Base-by-base conservation (phyloP, 116 monocot genomes). In the Thalassia testudinum region DNA sequence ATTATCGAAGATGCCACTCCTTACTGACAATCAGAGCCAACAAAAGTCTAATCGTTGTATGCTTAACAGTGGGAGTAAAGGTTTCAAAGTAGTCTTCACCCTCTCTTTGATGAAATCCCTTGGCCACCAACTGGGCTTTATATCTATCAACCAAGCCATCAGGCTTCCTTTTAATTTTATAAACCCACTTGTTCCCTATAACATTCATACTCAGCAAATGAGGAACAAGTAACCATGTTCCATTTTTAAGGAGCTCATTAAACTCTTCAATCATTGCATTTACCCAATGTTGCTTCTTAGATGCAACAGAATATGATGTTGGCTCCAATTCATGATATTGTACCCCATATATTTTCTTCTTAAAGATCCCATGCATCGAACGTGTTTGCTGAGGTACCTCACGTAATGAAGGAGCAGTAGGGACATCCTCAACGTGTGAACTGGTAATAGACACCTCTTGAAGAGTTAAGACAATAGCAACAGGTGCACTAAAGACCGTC, bases 61-160 rank as follows among this genome's bases (percentile, higher is more conserved):
- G 38, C 28, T 64, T 64, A 20, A 42, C 54, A 42, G 54, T 54
- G 44, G 45, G 45, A 22, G 28, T 64, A 13, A 64, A 64, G 18
- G 64, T 64, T 29, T 64, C 50, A 29, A 25, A 14, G 15, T 37
- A 62, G 26, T 62, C 61, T 1, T 50, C 1, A 1, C 61, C 61
- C 27, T 26, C 19, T 19, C 45, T 2, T 54, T 64, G 54, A 20
- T 13, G 18, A 22, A 44, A 54, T 23, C 62, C 62, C 52, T 28
- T 27, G 28, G 62, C 51, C 2, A 63, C 62, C 20, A 63, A 40
- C 1, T 29, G 34, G 1, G 28, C 27, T 18, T 54, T 57, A 7
- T 12, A 37, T 24, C 57, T 25, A 21, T 38, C 40, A 23, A 57
- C 21, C 1, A 57, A 1, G 42, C 42, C 8, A n/a, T n/a, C n/a